Conservation (phyloP, 129 eudicot species). For the Ambrosia artemisiifolia region DNA sequence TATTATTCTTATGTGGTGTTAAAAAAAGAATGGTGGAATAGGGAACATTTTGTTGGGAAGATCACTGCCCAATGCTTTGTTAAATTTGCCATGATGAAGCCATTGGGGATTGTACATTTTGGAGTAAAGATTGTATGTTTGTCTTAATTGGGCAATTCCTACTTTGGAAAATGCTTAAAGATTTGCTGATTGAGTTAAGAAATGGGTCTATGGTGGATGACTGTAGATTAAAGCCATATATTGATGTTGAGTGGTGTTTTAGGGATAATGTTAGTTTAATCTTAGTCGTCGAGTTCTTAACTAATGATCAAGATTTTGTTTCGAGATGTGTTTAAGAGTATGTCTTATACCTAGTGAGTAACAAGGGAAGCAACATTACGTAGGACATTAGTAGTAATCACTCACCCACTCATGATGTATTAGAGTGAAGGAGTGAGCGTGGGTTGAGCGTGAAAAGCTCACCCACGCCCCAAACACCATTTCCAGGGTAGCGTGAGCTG, state of each 20-base stretch:
- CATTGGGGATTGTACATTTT: background rate
- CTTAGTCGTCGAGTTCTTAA: background rate
- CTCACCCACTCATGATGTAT: too few species aligned
- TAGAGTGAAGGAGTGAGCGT: too few species aligned
- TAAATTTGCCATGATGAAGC: conserved; percentile 15
- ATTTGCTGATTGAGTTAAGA: background rate
- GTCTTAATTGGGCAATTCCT: background rate
- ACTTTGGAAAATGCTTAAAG: conserved; percentile 8
- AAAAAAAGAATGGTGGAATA: conserved; percentile 24
- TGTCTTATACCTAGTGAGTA: too few species aligned
- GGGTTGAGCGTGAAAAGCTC: too few species aligned
- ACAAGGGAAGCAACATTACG: too few species aligned
- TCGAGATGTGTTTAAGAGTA: too few species aligned
- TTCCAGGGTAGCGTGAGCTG: too few species aligned
- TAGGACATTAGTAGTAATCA: too few species aligned
- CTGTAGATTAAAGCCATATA: background rate
- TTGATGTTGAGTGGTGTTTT: background rate
- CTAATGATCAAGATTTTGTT: too few species aligned
- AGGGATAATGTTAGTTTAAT: background rate
- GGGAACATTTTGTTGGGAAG: conserved; percentile 22
- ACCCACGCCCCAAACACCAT: too few species aligned
- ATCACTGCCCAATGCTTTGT: conserved; percentile 11
- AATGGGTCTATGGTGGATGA: background rate
- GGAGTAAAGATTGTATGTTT: conserved; percentile 8
- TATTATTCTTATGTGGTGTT: conserved; percentile 28